A percentile compares a stretch with the other conserved stretches of the same genome.
Conservation (phyloP, 108 stramenopile genomes). For the Conticribra weissflogii region DNA sequence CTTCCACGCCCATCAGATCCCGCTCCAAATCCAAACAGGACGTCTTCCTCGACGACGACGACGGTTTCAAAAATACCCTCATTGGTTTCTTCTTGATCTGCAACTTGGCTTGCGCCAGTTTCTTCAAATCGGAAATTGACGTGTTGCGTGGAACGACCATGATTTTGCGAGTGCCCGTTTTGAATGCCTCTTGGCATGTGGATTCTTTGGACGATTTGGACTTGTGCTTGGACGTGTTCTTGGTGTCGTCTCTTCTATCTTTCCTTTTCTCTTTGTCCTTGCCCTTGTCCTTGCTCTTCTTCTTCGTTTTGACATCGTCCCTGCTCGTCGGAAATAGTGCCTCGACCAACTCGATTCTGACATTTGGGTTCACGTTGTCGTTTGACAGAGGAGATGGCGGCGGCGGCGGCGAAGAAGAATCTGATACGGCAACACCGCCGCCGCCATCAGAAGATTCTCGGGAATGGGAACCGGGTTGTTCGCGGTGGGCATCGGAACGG, state of each 20-base stretch:
- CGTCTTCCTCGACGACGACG: neutral
- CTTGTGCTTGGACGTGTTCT: no score
- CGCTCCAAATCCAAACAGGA: conserved; percentile 29
- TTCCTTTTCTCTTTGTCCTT: conserved; percentile 20
- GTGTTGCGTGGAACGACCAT: conserved; percentile 51
- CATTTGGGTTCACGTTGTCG: conserved; percentile 26
- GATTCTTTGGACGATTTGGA: no score
- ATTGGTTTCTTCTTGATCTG: conserved; percentile 57
- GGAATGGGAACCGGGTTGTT: no score
- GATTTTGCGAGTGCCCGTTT: conserved; percentile 52
- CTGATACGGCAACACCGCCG: neutral
- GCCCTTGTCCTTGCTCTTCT: conserved; percentile 12
- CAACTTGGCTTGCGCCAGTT: conserved; percentile 52
- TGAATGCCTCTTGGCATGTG: no score
- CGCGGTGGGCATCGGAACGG: no score
- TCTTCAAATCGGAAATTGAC: conserved; percentile 35
- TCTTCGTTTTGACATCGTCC: conserved; percentile 28
- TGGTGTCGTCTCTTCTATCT: neutral
- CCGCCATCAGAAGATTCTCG: neutral
- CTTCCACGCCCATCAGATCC: conserved; percentile 52
- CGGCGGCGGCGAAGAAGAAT: neutral
- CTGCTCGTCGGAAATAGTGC: conserved; percentile 50
- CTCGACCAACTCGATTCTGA: conserved; percentile 62
- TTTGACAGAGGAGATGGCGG: neutral
- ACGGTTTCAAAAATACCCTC: conserved; percentile 41